Conservation (phyloP, 2,329 filamentous ascomycete species). For the Colletotrichum horii region DNA sequence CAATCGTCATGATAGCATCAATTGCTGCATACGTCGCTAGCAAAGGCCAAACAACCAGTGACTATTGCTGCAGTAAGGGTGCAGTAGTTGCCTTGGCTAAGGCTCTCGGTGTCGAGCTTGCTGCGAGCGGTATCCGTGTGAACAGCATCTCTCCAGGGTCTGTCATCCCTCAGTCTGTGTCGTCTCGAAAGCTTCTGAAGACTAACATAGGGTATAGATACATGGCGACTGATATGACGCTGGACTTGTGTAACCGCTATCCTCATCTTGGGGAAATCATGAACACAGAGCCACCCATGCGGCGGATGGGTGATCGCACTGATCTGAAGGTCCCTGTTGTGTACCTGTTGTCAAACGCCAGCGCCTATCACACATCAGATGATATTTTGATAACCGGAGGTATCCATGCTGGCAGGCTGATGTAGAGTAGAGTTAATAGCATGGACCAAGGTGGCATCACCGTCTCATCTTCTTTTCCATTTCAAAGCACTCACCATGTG, state of each 20-base stretch:
- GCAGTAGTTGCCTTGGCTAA: conserved; percentile 51
- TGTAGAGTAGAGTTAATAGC: not conserved
- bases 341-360: conserved; percentile 44
- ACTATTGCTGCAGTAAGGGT: conserved; percentile 52
- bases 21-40: conserved; percentile 34
- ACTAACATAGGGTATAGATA: conserved; percentile 26
- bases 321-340: conserved; percentile 45
- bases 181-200: not conserved
- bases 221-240: conserved; percentile 38
- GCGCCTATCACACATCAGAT: conserved; percentile 43
- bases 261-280: conserved; percentile 37
- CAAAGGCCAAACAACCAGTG: conserved; percentile 33
- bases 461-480: not conserved
- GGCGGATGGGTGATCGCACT: conserved; percentile 38
- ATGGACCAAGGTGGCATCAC: not conserved
- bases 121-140: conserved; percentile 26
- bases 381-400: conserved; percentile 44
- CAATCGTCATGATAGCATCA: conserved; percentile 37
- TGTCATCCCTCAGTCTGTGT: not conserved
- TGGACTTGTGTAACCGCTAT: conserved; percentile 28
- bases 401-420: conserved; percentile 31
- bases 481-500: not conserved
- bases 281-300: conserved; percentile 43
- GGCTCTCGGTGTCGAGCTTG: conserved; percentile 34
- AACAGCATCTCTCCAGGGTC: conserved; percentile 41